Conservation (phyloP, 176 grass and related monocot genomes). For the Musa itinerans region DNA sequence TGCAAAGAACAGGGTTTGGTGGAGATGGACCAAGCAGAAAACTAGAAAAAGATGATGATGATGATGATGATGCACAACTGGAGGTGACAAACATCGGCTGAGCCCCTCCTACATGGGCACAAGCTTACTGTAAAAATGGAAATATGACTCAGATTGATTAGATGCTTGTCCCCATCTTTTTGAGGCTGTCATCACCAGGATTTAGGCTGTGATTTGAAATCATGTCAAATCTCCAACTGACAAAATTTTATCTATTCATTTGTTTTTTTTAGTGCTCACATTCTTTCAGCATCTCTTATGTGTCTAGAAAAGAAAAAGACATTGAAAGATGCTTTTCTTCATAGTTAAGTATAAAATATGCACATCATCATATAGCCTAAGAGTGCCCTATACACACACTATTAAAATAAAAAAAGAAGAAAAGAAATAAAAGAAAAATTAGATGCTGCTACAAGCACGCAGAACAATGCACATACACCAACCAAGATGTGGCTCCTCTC, state of each 20-base stretch:
- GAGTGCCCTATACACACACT: background rate
- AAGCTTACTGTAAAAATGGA: background rate
- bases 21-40: too few relatives aligned
- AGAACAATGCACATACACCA: too few relatives aligned
- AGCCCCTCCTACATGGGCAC: background rate
- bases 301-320: background rate
- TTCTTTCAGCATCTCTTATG: background rate
- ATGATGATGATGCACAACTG: background rate
- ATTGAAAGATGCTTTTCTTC: background rate
- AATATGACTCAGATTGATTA: background rate
- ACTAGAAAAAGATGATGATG: background rate
- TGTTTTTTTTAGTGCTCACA: background rate
- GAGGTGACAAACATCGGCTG: background rate
- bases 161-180: background rate
- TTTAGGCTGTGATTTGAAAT: conserved; percentile 6
- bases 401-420: too few relatives aligned
- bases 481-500: too few relatives aligned
- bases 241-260: background rate
- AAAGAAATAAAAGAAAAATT: too few relatives aligned
- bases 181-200: background rate
- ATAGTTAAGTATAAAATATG: background rate
- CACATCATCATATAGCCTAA: background rate
- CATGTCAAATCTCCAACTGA: conserved; percentile 2
- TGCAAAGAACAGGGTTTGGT: too few relatives aligned
- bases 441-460: too few relatives aligned